Base-by-base conservation (phyloP, 2,329 filamentous ascomycete genomes). In the Hypoxylon sp. region DNA sequence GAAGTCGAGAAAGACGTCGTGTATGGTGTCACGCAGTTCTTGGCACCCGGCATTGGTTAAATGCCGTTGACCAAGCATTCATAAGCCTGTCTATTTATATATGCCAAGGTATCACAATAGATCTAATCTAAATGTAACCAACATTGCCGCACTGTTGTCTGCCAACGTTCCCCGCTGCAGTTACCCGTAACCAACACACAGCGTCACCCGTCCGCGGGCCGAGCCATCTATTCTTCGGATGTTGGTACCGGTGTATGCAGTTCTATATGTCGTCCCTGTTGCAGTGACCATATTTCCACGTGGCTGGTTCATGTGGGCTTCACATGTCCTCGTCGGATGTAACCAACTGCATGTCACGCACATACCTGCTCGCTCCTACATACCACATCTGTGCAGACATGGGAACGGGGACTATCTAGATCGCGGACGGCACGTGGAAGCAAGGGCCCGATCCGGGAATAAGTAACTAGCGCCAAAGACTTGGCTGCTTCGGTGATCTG, bases 81-180 rank as follows among this genome's bases (percentile, higher is more conserved):
- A 31, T 50, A 48, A 58, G 54, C 44, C n/a, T 48, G 19, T 29
- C 42, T 47, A 58, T 58, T 39, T 58, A 48, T 37, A 27, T 39
- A 57, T 47, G 17, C 24, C 13, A 21, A 13, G 10, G 13, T 21
- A 32, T 10, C 24, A 50, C 11, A 10, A 19, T 17, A 50, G 32
- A 58, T 58, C 55, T 15, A 4, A 50, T 58, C 55, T 58, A 13
- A 11, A 50, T 58, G 44, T 31, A 58, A 13, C 21, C 32, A 58
- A 42, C 31, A 13, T 58, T 48, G 21, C 44, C n/a, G 8, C 19
- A 1, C 29, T 13, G 19, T 19, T 35, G 19, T 35, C 24, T 29
- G 46, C 19, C 13, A 15, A 8, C 8, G 2, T 21, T 11, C 15
- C 24, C n/a, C 17, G 31, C 50, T 3, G 32, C 50, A 37, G 17